Base-by-base conservation (phyloP, 495 filamentous ascomycete genomes). In the Penicillium pancosmium region DNA sequence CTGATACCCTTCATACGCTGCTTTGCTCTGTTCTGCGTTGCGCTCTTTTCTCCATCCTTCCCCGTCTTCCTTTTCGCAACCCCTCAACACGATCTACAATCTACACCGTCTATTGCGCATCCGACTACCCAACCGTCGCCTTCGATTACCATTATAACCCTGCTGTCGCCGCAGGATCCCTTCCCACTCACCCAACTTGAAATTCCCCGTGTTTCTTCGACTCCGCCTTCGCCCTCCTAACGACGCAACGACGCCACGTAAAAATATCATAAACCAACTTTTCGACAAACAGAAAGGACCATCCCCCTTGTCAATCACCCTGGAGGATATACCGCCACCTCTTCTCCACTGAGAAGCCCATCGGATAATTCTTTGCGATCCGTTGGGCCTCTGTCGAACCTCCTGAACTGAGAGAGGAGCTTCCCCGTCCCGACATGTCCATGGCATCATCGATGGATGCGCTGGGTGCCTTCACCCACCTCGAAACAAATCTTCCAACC, bases 401-500 rank as follows among this genome's bases (percentile, higher is more conserved):
- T 44, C 41, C 41, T 44, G 41, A 19, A 44, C n/a, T 19, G 46
- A 48, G 11, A 48, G 11, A 48, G 23, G n/a, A 31, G 19, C 4
- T 48, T 18, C 41, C 41, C 31, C 47, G 41, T 56, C 15, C 54
- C 23, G 57, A 27, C 9, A 68, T 62, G 62, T 61, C 60, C 36
- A 62, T 71, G 64, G 58, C 62, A 25, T 63, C 67, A 18, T 63
- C 67, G n/a, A 83, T 86, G 74, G 88, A 91, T 62, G 84, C 87
- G 15, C 71, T 91, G 48, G 80, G 78, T 54, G 82, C 84, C 52
- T 82, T 93, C 54, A 75, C 81, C 57, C 70, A 78, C 56, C 72
- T 85, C 10, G 68, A 73, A 52, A 76, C 81, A 57, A 78, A 86
- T 80, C 59, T 91, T 5, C 89, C 89, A 19, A 73, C 83, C 57